phyloP scores from a whole-genome alignment of 768 basidiomycete species.

The Suillus plorans region DNA sequence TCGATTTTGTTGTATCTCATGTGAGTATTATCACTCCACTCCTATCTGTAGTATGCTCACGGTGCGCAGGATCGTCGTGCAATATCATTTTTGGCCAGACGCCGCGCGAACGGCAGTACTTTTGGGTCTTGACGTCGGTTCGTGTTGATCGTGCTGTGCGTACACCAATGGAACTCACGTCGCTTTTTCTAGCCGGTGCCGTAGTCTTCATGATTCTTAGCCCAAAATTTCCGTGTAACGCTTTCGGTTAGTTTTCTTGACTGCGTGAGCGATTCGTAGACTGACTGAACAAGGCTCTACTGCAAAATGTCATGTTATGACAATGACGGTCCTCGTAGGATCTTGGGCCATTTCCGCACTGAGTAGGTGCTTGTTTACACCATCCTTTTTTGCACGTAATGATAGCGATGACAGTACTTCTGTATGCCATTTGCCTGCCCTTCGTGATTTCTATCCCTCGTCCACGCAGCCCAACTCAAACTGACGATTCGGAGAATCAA shows the following conservation, averaged over 20 bases:
- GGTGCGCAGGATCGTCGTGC: conserved; percentile 36
- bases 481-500: conserved; percentile 15
- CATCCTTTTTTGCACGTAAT: neutral
- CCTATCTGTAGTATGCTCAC: neutral
- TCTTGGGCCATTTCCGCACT: conserved; percentile 35
- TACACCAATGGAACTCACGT: conserved; percentile 1
- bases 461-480: conserved; percentile 14
- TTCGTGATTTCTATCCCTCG: conserved; percentile 6
- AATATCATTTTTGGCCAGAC: conserved; percentile 39
- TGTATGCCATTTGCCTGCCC: conserved; percentile 9
- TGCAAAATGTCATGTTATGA: conserved; percentile 31
- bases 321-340: conserved; percentile 28
- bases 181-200: conserved; percentile 22
- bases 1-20: conserved; percentile 38
- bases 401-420: conserved; percentile 6
- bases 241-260: conserved; percentile 26
- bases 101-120: conserved; percentile 32
- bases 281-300: conserved; percentile 22
- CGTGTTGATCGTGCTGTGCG: neutral
- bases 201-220: conserved; percentile 31
- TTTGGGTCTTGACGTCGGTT: conserved; percentile 18
- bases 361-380: conserved; percentile 27
- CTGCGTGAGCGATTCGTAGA: neutral
- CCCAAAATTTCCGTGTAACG: conserved; percentile 35
- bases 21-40: conserved; percentile 19